Base-by-base conservation (phyloP, 164 flowering plant genomes). In the Pachysandra terminalis region DNA sequence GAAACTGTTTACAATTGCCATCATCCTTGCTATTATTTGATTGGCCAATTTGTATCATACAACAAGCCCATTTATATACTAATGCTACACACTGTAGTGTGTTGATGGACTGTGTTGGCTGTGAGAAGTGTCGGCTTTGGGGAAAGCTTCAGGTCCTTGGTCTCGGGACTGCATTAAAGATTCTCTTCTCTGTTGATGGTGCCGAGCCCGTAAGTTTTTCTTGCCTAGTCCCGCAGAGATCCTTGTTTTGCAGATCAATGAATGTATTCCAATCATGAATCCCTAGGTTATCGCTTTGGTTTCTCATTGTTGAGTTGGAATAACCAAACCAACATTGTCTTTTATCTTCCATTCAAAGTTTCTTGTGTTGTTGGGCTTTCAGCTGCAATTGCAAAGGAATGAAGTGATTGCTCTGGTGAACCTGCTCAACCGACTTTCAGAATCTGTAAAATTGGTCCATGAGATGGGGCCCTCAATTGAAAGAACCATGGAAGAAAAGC, bases 61-160 rank as follows among this genome's bases (percentile, higher is more conserved):
- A 12, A 12, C 51, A 3, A 5, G 51, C 51, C 17, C 51, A 45
- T 45, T 15, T 15, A 5, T 45, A 13, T 45, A 57, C 32, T 21
- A 57, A 14, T 23, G 1, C 56, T 59, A 32, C 64, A 58, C 68
- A 32, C 75, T 75, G 77, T 84, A 94, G 98, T 77, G 94, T 95
- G 14, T 59, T 95, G 75, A 95, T 95, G 99, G 99, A 95, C 72
- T 93, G 98, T 78, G 93, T 93, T 45, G 97, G 97, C 32, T 96
- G 99, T 79, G 99, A 96, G 77, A 96, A 96, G 77, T 96, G 99
- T 74, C 88, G 99, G 21, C 90, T 96, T 19, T 96, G 99, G 99
- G 99, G 99, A 59, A 95, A 95, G 82, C 97, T 95, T 78, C 99
- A 95, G 79, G 91, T 95, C 78, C 98, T 86, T 81, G 99, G 99